Conservation (phyloP, 2,329 filamentous ascomycete genomes). For the Grosmannia clavigera region DNA sequence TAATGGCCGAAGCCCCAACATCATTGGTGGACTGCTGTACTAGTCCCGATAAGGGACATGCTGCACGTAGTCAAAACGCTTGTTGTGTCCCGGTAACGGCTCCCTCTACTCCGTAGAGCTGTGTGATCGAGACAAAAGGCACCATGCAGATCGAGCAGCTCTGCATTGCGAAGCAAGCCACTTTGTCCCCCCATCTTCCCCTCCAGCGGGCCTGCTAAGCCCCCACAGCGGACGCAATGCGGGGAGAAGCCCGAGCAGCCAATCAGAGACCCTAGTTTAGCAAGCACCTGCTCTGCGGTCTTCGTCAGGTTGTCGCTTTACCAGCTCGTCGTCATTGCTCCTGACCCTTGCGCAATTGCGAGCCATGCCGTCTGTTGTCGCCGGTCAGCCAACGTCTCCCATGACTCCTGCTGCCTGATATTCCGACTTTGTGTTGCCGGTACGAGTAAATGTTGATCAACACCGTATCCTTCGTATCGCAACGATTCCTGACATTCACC, state of each 20-base stretch:
- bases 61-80: not conserved
- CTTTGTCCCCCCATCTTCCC: too few relatives aligned
- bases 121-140: too few relatives aligned
- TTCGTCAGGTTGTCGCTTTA: not conserved
- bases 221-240: not conserved
- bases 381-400: not conserved
- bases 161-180: too few relatives aligned
- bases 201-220: not conserved
- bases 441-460: too few relatives aligned
- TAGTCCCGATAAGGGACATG: not conserved
- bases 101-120: too few relatives aligned
- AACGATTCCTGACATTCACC: not conserved
- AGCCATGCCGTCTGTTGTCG: not conserved
- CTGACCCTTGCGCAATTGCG: constrained; percentile 7
- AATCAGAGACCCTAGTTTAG: constrained; percentile 2
- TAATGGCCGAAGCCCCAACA: not conserved
- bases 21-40: not conserved
- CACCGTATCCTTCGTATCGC: not conserved
- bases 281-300: constrained; percentile 5
- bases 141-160: too few relatives aligned
- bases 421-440: not conserved
- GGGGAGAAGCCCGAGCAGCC: not conserved
- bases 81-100: too few relatives aligned
- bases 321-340: constrained; percentile 6
- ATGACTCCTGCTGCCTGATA: not conserved